phyloP scores from a whole-genome alignment of 163 green algal species.

The Scenedesmus sp. region DNA sequence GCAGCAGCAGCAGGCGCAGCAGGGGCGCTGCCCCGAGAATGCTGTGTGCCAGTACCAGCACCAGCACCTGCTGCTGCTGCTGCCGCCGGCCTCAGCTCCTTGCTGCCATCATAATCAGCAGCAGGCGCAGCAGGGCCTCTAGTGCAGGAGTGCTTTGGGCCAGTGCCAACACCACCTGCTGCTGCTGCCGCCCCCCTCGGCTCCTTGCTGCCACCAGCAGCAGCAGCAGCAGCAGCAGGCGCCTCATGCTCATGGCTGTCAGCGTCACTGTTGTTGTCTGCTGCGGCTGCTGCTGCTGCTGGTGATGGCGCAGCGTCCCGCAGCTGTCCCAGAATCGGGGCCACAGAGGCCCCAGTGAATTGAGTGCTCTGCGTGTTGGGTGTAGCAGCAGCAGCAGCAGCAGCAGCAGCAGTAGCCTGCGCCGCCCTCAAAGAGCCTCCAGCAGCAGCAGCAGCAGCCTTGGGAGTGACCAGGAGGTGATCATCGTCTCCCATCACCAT shows the following conservation, averaged over 20 bases:
- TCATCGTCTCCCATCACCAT: background rate
- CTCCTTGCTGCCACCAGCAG: background rate
- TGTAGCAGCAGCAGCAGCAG: background rate
- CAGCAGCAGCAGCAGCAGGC: background rate
- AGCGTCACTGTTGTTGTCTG: background rate
- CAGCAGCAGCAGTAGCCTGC: background rate
- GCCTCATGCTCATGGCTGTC: background rate
- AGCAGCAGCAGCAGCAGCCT: background rate
- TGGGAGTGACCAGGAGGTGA: background rate
- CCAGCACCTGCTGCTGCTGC: no score
- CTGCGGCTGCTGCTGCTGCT: background rate
- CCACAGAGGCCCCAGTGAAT: background rate
- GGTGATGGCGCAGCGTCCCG: background rate
- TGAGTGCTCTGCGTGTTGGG: background rate
- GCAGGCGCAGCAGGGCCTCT: background rate
- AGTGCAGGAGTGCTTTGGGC: background rate
- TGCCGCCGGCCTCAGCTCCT: no score
- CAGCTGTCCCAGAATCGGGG: background rate
- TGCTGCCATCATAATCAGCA: no score
- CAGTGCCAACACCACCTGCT: no score
- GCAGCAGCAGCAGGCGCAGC: no score
- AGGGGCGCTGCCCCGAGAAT: no score
- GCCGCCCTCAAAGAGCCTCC: background rate
- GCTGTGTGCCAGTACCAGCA: no score
- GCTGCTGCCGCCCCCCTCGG: no score